Evolutionary conservation across 1,284 basidiomycete species (phyloP).

Genomic region (Calocybe gambosa): DNA sequence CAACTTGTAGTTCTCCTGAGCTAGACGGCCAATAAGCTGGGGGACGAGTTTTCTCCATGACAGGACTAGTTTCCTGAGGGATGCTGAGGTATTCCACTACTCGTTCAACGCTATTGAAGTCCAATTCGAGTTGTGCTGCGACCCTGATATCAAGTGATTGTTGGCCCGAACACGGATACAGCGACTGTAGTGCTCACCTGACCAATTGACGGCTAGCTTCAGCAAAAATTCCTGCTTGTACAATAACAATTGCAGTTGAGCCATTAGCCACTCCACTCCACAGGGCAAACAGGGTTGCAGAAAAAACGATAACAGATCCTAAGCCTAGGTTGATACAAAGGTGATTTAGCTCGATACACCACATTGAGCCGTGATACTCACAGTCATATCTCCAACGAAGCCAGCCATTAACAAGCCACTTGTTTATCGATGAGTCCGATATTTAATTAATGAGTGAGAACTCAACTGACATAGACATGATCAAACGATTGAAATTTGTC

Average conservation of each 20-base stretch:
- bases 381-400: constrained; percentile 70
- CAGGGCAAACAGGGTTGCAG: constrained; percentile 69
- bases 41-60: constrained; percentile 47
- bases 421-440: not conserved
- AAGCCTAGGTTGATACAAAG: constrained; percentile 38
- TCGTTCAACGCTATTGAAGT: constrained; percentile 79
- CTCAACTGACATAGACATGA: constrained; percentile 54
- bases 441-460: not conserved
- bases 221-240: constrained; percentile 65
- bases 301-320: constrained; percentile 70
- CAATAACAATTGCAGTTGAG: constrained; percentile 75
- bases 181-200: constrained; percentile 28
- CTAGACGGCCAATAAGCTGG: constrained; percentile 78
- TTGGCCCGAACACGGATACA: not conserved
- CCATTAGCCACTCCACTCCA: constrained; percentile 63
- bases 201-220: constrained; percentile 66
- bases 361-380: constrained; percentile 22
- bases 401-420: constrained; percentile 69
- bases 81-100: constrained; percentile 77
- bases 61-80: constrained; percentile 73
- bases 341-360: not conserved
- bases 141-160: constrained; percentile 32
- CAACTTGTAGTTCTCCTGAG: constrained; percentile 47
- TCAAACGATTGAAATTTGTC: constrained; percentile 73
- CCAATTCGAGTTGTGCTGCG: constrained; percentile 61